A percentile compares a stretch with the other conserved stretches of the same genome.
Evolutionary conservation across 345 rosid species (phyloP).

Genomic region (Mercurialis annua): DNA sequence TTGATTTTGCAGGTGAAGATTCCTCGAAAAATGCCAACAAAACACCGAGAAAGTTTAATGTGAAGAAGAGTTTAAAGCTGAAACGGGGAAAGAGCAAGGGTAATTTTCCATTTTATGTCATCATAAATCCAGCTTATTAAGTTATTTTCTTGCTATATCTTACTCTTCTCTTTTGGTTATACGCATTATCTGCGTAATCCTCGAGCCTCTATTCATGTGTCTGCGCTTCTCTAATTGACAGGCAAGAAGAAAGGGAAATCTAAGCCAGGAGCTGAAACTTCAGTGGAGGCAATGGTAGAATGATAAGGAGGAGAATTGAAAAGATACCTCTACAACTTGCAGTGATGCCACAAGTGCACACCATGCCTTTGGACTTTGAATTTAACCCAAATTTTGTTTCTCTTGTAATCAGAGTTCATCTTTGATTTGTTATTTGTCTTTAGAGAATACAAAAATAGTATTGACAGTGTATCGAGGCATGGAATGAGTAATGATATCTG

Average conservation of each 20-base stretch:
- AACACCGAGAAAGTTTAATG: slow-evolving; percentile 29
- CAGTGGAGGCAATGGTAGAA: slow-evolving; percentile 48
- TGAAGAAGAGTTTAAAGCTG: slow-evolving; percentile 54
- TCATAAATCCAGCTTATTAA: not conserved
- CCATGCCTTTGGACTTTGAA: slow-evolving; percentile 13
- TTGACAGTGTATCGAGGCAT: no score
- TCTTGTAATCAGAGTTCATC: not conserved
- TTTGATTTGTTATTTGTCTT: not conserved
- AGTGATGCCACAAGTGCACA: not conserved
- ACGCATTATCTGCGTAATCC: no score
- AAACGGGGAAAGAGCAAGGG: slow-evolving; percentile 44
- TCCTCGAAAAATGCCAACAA: slow-evolving; percentile 34
- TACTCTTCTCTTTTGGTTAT: no score
- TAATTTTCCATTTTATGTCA: not conserved
- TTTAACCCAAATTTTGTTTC: slow-evolving; percentile 2
- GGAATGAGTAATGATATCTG: not conserved
- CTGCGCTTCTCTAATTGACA: slow-evolving; percentile 3
- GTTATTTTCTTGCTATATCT: not conserved
- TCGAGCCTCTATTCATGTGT: not conserved
- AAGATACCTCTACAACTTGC: not conserved
- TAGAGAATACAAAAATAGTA: no score
- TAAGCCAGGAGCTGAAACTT: slow-evolving; percentile 29
- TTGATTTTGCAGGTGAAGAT: slow-evolving; percentile 19
- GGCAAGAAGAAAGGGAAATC: slow-evolving; percentile 30
- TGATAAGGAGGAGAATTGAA: slow-evolving; percentile 1